phyloP scores from a whole-genome alignment of 495 filamentous ascomycete species.

The Hypoxylon lienhwacheense region DNA sequence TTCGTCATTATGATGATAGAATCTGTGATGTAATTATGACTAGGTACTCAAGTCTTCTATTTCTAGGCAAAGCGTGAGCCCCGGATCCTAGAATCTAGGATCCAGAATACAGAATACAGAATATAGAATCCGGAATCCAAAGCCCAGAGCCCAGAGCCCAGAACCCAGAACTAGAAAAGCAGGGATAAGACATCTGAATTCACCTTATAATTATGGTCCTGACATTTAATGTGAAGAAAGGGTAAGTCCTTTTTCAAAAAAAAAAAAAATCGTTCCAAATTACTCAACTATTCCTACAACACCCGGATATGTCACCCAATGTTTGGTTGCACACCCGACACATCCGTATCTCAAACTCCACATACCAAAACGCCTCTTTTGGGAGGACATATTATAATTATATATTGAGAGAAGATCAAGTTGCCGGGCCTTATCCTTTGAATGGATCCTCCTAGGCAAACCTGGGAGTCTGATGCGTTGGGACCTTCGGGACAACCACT shows the following conservation, averaged over 20 bases:
- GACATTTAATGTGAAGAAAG: too few species aligned
- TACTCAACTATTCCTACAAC: too few species aligned
- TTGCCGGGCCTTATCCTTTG: neutral
- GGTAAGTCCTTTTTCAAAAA: too few species aligned
- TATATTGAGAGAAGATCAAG: too few species aligned
- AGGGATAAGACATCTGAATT: too few species aligned
- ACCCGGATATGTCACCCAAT: too few species aligned
- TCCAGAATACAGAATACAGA: too few species aligned
- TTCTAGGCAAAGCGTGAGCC: neutral
- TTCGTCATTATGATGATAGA: slow-evolving; percentile 29
- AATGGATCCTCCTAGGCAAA: slow-evolving; percentile 19
- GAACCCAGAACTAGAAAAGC: too few species aligned
- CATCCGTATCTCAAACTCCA: neutral
- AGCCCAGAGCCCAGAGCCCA: too few species aligned
- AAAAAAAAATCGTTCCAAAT: too few species aligned
- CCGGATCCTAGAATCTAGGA: neutral
- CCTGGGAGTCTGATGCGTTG: neutral
- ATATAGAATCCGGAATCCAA: too few species aligned
- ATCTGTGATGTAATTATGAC: slow-evolving; percentile 33
- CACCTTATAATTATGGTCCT: too few species aligned
- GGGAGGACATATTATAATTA: neutral
- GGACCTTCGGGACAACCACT: neutral
- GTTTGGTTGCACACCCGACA: neutral
- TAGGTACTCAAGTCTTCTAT: neutral
- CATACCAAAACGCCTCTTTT: neutral